Conservation (phyloP, 129 eudicot species). For the Artemisia tridentata region DNA sequence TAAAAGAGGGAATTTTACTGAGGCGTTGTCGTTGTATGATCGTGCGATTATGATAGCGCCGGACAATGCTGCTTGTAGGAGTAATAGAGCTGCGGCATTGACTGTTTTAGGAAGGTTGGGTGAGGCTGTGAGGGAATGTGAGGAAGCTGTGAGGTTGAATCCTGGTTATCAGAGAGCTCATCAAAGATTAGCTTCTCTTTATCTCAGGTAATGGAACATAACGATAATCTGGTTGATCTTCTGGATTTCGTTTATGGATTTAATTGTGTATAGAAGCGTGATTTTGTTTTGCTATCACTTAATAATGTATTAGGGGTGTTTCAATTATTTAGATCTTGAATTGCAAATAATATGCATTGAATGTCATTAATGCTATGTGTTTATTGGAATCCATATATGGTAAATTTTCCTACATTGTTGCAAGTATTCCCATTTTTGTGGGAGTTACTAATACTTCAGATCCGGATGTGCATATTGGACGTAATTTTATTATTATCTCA, state of each 20-base stretch:
- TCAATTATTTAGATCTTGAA: conserved; percentile 18
- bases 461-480: not conserved
- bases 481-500: not conserved
- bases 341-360: not conserved
- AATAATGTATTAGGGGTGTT: conserved; percentile 12
- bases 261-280: not conserved
- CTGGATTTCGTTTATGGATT: not conserved
- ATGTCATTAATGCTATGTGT: conserved; percentile 11
- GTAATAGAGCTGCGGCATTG: conserved; percentile 59
- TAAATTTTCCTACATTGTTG: conserved; percentile 1
- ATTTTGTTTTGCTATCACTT: conserved; percentile 13
- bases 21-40: conserved; percentile 48
- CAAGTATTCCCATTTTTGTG: not conserved
- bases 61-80: conserved; percentile 59
- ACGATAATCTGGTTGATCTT: conserved; percentile 19
- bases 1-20: conserved; percentile 42
- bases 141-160: conserved; percentile 59
- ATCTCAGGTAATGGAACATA: conserved; percentile 38
- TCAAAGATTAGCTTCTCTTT: conserved; percentile 58
- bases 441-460: conserved; percentile 3
- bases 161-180: conserved; percentile 54
- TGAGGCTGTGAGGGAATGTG: conserved; percentile 58
- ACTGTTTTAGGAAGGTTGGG: conserved; percentile 60
- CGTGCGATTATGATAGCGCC: conserved; percentile 44
- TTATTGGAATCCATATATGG: not conserved